phyloP scores from a whole-genome alignment of 495 filamentous ascomycete species.

The Aspergillus saccharolyticus region DNA sequence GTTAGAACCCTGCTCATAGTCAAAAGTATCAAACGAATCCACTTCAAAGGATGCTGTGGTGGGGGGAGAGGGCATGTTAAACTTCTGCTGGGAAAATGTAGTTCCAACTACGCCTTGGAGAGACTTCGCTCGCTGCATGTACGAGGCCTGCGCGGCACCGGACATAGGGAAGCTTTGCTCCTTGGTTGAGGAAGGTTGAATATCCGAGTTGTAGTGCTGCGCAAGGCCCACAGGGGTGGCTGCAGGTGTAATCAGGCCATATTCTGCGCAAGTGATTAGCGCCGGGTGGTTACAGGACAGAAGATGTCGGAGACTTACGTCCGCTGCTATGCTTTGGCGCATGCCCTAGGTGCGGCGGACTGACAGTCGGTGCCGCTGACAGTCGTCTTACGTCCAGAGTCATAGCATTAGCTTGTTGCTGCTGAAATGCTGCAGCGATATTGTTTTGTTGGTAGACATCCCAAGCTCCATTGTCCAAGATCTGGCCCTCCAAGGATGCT shows the following conservation, averaged over 20 bases:
- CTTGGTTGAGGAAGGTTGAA: slow-evolving; percentile 30
- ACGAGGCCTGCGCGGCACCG: slow-evolving; percentile 30
- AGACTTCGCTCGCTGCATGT: slow-evolving; percentile 47
- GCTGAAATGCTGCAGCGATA: slow-evolving; percentile 15
- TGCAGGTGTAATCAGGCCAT: slow-evolving; percentile 45
- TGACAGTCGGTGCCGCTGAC: slow-evolving; percentile 37
- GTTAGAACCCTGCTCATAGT: slow-evolving; percentile 28
- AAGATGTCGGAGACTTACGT: slow-evolving; percentile 36
- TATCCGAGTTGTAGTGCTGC: slow-evolving; percentile 31
- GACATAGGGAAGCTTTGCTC: slow-evolving; percentile 31
- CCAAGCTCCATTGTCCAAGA: slow-evolving; percentile 27
- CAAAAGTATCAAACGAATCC: slow-evolving; percentile 29
- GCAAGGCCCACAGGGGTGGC: slow-evolving; percentile 43
- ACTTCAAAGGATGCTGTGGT: slow-evolving; percentile 36
- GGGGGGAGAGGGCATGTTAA: slow-evolving; percentile 47
- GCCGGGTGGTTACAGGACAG: background rate
- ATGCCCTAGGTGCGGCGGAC: slow-evolving; percentile 43
- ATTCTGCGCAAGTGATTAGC: slow-evolving; percentile 29
- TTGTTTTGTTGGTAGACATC: slow-evolving; percentile 22
- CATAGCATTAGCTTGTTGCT: slow-evolving; percentile 21
- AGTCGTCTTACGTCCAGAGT: slow-evolving; percentile 28
- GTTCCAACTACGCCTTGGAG: slow-evolving; percentile 38
- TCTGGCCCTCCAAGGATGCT: slow-evolving; percentile 11
- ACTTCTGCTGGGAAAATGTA: slow-evolving; percentile 31
- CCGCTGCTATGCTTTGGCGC: slow-evolving; percentile 54